A percentile compares a stretch with the other conserved stretches of the same genome.
These are phyloP conservation scores for Teunomyces stri DNA, from an alignment of 805 yeast genomes.

Conservation along the genomic window DNA sequence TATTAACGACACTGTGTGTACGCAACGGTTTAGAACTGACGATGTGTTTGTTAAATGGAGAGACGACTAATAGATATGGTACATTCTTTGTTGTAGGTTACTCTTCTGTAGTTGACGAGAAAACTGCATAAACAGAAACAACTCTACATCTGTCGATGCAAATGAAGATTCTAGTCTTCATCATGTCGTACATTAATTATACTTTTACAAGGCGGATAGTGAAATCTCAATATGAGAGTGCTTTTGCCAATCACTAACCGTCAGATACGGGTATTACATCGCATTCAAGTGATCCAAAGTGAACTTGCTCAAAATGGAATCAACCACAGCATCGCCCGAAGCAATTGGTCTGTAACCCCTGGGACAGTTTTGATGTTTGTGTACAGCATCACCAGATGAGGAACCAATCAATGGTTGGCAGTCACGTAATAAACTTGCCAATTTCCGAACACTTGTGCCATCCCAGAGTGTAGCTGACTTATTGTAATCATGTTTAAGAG, in stretches of 20 bases:
- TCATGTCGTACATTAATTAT: not conserved
- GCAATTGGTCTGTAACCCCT: not conserved
- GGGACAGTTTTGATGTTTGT: not conserved
- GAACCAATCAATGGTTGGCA: slow-evolving; percentile 14
- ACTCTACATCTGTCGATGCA: not conserved
- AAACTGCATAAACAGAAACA: not conserved
- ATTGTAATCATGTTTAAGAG: slow-evolving; percentile 42
- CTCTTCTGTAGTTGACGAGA: slow-evolving; percentile 1
- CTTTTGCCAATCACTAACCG: not conserved
- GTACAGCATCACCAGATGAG: not conserved
- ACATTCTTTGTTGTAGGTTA: not conserved
- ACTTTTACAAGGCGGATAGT: slow-evolving; percentile 1
- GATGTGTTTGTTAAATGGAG: slow-evolving; percentile 92
- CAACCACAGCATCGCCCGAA: not conserved
- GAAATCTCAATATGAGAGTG: not conserved
- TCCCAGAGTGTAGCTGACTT: slow-evolving; percentile 47
- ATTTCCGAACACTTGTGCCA: slow-evolving; percentile 38
- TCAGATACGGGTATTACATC: slow-evolving; percentile 6
- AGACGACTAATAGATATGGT: slow-evolving; percentile 41
- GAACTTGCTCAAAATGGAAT: slow-evolving; percentile 4
- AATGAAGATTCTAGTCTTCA: not conserved
- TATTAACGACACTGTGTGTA: slow-evolving; percentile 73
- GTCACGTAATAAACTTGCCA: slow-evolving; percentile 46
- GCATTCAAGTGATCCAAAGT: slow-evolving; percentile 3
- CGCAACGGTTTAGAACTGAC: slow-evolving; percentile 92